Conservation (phyloP, 1,139 yeast species). For the Scheffersomyces titani region DNA sequence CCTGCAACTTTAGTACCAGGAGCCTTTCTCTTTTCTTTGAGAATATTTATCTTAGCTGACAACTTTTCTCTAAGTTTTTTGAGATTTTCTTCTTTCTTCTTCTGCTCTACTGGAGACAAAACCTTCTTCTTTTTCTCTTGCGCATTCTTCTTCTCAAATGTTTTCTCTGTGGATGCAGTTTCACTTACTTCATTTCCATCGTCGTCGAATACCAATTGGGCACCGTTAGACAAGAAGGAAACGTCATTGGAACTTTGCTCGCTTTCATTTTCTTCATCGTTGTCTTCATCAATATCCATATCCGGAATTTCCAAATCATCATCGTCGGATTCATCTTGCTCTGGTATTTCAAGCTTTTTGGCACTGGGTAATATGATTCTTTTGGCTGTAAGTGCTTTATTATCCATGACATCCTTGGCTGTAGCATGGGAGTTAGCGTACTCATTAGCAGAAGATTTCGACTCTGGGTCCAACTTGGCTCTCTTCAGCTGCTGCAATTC, state of each 20-base stretch:
- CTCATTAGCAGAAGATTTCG: conserved; percentile 46
- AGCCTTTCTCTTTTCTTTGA: conserved; percentile 86
- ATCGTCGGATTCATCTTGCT: conserved; percentile 12
- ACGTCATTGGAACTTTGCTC: conserved; percentile 10
- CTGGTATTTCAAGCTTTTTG: conserved; percentile 9
- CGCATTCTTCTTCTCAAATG: conserved; percentile 12
- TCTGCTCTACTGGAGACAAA: conserved; percentile 47
- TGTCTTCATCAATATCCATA: conserved; percentile 14
- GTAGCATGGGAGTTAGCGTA: conserved; percentile 43
- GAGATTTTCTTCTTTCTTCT: conserved; percentile 55
- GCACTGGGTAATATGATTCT: conserved; percentile 57
- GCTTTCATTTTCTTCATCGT: conserved; percentile 9
- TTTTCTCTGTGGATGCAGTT: conserved; percentile 11
- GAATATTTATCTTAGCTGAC: conserved; percentile 64
- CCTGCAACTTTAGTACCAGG: conserved; percentile 81
- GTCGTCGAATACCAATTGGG: conserved; percentile 68
- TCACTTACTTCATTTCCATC: conserved; percentile 61
- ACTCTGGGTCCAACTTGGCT: conserved; percentile 75
- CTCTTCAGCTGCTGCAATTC: conserved; percentile 64
- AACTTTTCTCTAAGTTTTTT: conserved; percentile 69
- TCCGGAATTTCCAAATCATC: conserved; percentile 2
- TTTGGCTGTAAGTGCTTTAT: conserved; percentile 56
- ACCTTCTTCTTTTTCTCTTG: conserved; percentile 21
- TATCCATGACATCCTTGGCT: conserved; percentile 69
- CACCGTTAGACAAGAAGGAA: conserved; percentile 32